phyloP scores from a whole-genome alignment of 164 flowering plant species.

The Sedum album region DNA sequence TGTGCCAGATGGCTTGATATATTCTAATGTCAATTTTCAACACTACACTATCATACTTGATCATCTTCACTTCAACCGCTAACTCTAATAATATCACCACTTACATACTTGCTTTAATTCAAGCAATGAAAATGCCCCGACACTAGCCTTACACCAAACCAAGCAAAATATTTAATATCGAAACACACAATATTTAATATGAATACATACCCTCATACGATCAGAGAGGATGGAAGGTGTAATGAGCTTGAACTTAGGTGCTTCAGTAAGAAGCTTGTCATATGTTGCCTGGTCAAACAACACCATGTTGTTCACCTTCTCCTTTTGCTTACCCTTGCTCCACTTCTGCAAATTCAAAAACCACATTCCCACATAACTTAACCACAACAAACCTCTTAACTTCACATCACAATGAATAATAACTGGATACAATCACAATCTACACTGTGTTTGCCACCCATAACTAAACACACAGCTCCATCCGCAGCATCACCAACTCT shows the following conservation, averaged over 20 bases:
- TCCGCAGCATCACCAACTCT: not conserved
- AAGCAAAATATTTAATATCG: not conserved
- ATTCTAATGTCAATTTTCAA: too few species aligned
- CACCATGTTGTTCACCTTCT: slow-evolving; percentile 10
- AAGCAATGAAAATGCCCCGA: too few species aligned
- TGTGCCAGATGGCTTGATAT: too few species aligned
- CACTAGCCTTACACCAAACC: too few species aligned
- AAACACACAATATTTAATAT: not conserved
- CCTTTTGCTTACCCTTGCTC: slow-evolving; percentile 10
- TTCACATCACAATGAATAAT: not conserved
- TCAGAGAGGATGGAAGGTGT: slow-evolving; percentile 6
- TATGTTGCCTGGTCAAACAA: slow-evolving; percentile 7
- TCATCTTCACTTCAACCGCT: too few species aligned
- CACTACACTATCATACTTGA: too few species aligned
- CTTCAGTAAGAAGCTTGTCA: slow-evolving; percentile 5
- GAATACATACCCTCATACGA: slow-evolving; percentile 1
- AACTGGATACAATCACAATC: not conserved
- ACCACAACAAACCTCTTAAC: not conserved
- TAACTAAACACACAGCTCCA: too few species aligned
- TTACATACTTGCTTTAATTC: too few species aligned
- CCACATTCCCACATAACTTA: not conserved
- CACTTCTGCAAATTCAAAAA: slow-evolving; percentile 7
- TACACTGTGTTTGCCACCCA: not conserved
- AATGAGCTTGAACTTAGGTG: slow-evolving; percentile 6
- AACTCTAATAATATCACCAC: too few species aligned